A percentile compares a stretch with the other conserved stretches of the same genome.
These are phyloP conservation scores for Diaporthe sp. DNA, from an alignment of 2,329 filamentous ascomycete genomes.

Conservation along the genomic window DNA sequence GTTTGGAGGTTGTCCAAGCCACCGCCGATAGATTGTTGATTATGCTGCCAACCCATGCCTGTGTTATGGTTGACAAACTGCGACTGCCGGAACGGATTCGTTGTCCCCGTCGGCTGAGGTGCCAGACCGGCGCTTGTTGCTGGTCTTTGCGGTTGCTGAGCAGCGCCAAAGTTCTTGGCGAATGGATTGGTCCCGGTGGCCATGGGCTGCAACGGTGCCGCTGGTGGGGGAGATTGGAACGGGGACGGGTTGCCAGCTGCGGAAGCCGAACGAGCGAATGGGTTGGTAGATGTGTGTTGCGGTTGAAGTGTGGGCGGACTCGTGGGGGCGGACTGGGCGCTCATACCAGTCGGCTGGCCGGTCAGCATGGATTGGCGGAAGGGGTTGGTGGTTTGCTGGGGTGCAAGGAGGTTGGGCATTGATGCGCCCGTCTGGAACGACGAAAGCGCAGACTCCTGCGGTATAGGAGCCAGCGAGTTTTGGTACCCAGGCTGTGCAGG, in stretches of 20 bases:
- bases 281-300: constrained; percentile 79
- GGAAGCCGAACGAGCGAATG: constrained; percentile 80
- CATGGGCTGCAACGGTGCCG: constrained; percentile 60
- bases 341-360: constrained; percentile 65
- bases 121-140: constrained; percentile 66
- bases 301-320: constrained; percentile 60
- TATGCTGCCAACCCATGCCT: constrained; percentile 89
- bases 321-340: constrained; percentile 52
- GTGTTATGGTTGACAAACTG: constrained; percentile 91
- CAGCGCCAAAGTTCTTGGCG: constrained; percentile 60
- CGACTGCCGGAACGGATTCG: constrained; percentile 94
- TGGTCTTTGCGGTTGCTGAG: constrained; percentile 55
- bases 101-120: constrained; percentile 86
- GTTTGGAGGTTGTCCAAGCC: constrained; percentile 84
- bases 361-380: constrained; percentile 90
- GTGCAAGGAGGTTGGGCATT: constrained; percentile 59
- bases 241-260: constrained; percentile 52
- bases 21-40: constrained; percentile 83
- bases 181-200: constrained; percentile 73
- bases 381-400: constrained; percentile 83
- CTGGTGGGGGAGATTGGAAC: constrained; percentile 59
- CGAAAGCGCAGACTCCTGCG: constrained; percentile 65
- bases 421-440: constrained; percentile 63
- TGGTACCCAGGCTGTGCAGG: constrained; percentile 70
- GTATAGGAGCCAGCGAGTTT: constrained; percentile 67